phyloP scores from a whole-genome alignment of 306 rosid species.

The Castanea sativa region DNA sequence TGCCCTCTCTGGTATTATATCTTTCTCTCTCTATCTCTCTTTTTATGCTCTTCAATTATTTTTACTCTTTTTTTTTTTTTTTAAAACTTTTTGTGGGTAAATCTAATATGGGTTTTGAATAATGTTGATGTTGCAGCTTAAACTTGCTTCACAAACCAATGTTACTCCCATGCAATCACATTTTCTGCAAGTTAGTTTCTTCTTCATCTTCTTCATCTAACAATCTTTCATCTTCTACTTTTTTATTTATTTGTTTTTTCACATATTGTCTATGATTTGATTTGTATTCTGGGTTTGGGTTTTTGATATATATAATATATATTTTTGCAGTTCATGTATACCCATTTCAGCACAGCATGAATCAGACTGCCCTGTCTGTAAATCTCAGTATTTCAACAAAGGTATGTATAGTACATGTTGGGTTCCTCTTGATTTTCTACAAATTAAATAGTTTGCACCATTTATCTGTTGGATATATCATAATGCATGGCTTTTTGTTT shows the following conservation, averaged over 20 bases:
- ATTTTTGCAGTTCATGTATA: slow-evolving; percentile 51
- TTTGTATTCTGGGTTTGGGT: neutral
- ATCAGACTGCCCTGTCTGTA: slow-evolving; percentile 66
- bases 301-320: neutral
- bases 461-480: neutral
- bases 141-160: slow-evolving; percentile 53
- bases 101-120: neutral
- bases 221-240: neutral
- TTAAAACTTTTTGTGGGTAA: neutral
- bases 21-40: neutral
- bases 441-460: too few species aligned
- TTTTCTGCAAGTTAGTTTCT: slow-evolving; percentile 72
- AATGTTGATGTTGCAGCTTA: slow-evolving; percentile 49
- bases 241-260: neutral
- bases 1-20: slow-evolving; percentile 77
- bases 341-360: slow-evolving; percentile 25
- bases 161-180: slow-evolving; percentile 83
- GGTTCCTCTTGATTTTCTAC: neutral
- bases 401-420: slow-evolving; percentile 18
- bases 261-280: neutral
- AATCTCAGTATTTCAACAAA: slow-evolving; percentile 38
- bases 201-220: neutral
- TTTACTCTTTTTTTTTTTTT: neutral
- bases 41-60: neutral
- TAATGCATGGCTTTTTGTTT: too few species aligned